phyloP scores from a whole-genome alignment of 208 protist genomes.

The Leishmania martiniquensis region DNA sequence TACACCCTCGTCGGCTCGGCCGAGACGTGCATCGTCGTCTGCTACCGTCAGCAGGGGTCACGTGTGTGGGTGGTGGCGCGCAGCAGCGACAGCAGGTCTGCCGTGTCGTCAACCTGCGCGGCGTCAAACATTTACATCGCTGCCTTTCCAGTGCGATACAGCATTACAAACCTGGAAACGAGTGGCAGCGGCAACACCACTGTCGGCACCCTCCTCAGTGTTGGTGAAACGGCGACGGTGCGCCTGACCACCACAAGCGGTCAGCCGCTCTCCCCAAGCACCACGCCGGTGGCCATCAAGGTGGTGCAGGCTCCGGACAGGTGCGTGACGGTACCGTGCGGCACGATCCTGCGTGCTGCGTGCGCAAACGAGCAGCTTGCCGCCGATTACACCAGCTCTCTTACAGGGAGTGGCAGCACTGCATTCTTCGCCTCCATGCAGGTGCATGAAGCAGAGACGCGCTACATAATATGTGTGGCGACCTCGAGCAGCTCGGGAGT shows the following conservation, averaged over 20 bases:
- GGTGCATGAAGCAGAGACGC: constrained; percentile 26
- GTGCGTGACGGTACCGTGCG: constrained; percentile 66
- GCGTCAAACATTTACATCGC: constrained; percentile 64
- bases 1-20: constrained; percentile 70
- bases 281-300: constrained; percentile 46
- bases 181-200: neutral
- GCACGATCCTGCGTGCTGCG: constrained; percentile 36
- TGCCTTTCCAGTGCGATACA: constrained; percentile 65
- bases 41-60: constrained; percentile 58
- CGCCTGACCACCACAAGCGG: constrained; percentile 44
- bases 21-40: constrained; percentile 68
- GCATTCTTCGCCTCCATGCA: constrained; percentile 30
- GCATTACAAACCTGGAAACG: constrained; percentile 23
- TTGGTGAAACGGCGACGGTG: constrained; percentile 61
- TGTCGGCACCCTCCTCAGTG: constrained; percentile 30
- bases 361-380: constrained; percentile 41
- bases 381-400: constrained; percentile 54
- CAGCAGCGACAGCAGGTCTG: constrained; percentile 4
- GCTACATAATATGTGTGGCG: constrained; percentile 75
- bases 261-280: constrained; percentile 23
- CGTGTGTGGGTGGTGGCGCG: constrained; percentile 56
- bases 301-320: constrained; percentile 57
- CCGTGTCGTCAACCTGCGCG: constrained; percentile 41
- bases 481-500: constrained; percentile 28
- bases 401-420: constrained; percentile 22